These are phyloP conservation scores for Spatholobus suberectus DNA, from an alignment of 306 rosid species.

Conservation along the genomic window DNA sequence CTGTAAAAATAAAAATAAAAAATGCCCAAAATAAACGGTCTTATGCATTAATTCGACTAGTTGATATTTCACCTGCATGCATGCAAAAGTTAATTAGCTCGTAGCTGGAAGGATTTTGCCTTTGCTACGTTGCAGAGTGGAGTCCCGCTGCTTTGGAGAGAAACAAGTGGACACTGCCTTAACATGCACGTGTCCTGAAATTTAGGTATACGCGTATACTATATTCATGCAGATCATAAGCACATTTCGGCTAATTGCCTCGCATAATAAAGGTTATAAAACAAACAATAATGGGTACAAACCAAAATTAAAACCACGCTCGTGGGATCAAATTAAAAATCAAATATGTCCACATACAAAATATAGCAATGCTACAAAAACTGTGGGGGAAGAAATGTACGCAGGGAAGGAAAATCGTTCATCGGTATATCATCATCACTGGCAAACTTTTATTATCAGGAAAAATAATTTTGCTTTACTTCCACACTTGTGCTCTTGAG, in stretches of 20 bases:
- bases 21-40: not conserved
- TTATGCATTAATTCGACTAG: too few relatives aligned
- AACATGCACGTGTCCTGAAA: conserved; percentile 24
- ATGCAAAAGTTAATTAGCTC: not conserved
- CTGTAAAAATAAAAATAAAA: not conserved
- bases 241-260: not conserved
- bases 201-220: conserved; percentile 5
- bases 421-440: too few relatives aligned
- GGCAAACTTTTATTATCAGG: too few relatives aligned
- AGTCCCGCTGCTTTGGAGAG: conserved; percentile 12
- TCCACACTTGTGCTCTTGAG: too few relatives aligned
- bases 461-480: too few relatives aligned
- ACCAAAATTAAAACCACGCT: not conserved
- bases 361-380: not conserved
- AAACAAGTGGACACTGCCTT: conserved; percentile 18
- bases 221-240: conserved; percentile 25
- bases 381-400: too few relatives aligned
- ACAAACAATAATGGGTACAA: not conserved
- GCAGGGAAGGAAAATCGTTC: too few relatives aligned
- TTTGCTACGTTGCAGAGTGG: conserved; percentile 34
- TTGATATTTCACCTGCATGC: not conserved
- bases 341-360: conserved; percentile 33
- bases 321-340: not conserved
- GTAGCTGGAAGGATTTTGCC: conserved; percentile 15
- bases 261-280: not conserved